Evolutionary conservation across 1,139 yeast species (phyloP), one percentile per base, ranked within the genome.

Genomic region (Zygoascus sp.): DNA sequence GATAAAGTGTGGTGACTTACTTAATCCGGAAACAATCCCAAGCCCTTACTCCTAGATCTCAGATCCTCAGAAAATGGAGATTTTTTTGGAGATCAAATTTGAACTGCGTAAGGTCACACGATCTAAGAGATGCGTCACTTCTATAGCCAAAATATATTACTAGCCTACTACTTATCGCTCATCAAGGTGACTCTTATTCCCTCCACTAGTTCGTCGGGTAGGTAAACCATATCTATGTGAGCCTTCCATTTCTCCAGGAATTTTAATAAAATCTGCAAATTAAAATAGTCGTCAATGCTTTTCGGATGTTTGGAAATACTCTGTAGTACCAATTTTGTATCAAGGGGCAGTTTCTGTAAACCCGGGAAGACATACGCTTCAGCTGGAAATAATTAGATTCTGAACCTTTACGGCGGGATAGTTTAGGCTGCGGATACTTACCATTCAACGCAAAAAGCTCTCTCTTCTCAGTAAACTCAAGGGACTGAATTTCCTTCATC

Each of bases 231-330:
- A 3, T 47, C 50, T n/a, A 20, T 21, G 22, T 48, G 51, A 4
- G 46, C 54, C 16, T 45, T 40, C 52, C 51, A 53, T 15, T 44
- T 48, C n/a, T 81, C 87, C 21, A 79, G 74, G 62, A 75, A 83
- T 9, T 82, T 78, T 62, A 85, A 81, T 15, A 86, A 64, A 36
- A 86, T 62, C 51, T 76, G 74, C 50, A 85, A 64, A 54, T 81
- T 83, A 84, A 88, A 80, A 44, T 84, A 62, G 48, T 82, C 85
- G 47, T 82, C 84, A 2, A 72, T 60, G 0, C 63, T 60, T 17
- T 56, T 50, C 0, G 88, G 85, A 1, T 56, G 53, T 13, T 55
- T 53, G 1, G 80, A 80, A 57, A 76, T 66, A 3, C 63, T 59
- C 28, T 66, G 66, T 36, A 83, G 62, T 50, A 81, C 81, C 28